A percentile compares a stretch with the other conserved stretches of the same genome.
These are phyloP conservation scores for Zopfia rhizophila DNA, from an alignment of 2,329 filamentous ascomycete species.

Conservation along the genomic window DNA sequence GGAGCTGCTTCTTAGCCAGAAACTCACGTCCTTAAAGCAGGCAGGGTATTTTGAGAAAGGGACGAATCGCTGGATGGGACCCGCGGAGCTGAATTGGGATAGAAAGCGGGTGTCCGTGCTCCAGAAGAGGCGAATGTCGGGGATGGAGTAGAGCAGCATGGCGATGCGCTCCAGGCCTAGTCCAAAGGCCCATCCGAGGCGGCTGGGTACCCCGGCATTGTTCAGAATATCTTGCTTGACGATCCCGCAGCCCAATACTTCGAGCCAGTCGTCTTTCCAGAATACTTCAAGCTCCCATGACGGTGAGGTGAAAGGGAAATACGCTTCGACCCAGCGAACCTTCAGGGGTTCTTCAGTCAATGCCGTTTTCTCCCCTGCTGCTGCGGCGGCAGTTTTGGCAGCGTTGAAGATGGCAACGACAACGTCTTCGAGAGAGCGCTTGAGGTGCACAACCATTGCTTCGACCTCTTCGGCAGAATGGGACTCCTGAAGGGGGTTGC, in stretches of 20 bases:
- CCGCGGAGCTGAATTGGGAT: conserved; percentile 73
- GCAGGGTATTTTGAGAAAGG: conserved; percentile 93
- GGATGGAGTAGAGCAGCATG: conserved; percentile 96
- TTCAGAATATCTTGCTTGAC: conserved; percentile 84
- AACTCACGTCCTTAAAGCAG: conserved; percentile 91
- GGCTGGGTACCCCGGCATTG: conserved; percentile 77
- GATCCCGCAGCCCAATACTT: conserved; percentile 92
- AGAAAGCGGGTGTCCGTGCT: conserved; percentile 85
- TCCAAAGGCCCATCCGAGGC: conserved; percentile 95
- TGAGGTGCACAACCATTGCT: conserved; percentile 85
- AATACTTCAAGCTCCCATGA: conserved; percentile 97
- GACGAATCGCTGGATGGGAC: conserved; percentile 71
- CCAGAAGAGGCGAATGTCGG: conserved; percentile 98
- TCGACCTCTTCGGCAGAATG: conserved; percentile 82
- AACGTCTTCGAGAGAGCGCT: conserved; percentile 87
- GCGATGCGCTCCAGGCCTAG: conserved; percentile 93
- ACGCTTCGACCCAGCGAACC: conserved; percentile 95
- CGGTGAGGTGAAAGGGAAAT: conserved; percentile 96
- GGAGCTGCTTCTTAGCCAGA: conserved; percentile 73
- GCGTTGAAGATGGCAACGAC: conserved; percentile 88
- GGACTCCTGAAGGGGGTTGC: conserved; percentile 84
- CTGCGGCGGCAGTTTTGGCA: conserved; percentile 70
- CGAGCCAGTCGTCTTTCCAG: conserved; percentile 94
- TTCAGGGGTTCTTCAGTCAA: conserved; percentile 74
- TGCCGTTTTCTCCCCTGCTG: conserved; percentile 56